These are phyloP conservation scores for Syzygium jambos DNA, from an alignment of 345 rosid species.

Conservation along the genomic window DNA sequence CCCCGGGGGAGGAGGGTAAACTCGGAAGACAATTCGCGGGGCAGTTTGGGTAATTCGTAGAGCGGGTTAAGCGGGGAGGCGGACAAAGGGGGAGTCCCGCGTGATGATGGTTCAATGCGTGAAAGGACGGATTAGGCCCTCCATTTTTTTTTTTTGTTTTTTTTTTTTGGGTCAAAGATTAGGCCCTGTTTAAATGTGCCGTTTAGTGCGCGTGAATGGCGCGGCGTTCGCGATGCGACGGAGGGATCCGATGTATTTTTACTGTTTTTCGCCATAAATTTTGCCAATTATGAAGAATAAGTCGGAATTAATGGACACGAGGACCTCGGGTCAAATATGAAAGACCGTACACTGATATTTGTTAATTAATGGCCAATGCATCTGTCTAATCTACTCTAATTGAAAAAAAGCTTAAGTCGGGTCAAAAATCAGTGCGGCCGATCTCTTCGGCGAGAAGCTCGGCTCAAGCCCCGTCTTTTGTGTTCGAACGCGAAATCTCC, in stretches of 20 bases:
- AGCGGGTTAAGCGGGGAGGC: not conserved
- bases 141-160: not conserved
- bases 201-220: not conserved
- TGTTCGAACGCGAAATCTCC: not conserved
- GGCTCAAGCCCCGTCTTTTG: accelerated
- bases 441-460: not conserved
- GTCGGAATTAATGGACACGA: not conserved
- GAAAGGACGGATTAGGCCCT: not conserved
- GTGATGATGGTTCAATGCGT: not conserved
- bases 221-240: not conserved
- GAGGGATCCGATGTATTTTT: not conserved
- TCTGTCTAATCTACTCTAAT: not conserved
- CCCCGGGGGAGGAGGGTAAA: not conserved
- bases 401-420: not conserved
- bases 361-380: not conserved
- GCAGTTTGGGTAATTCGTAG: not conserved
- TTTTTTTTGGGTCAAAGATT: too few species aligned
- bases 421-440: not conserved
- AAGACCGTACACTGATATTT: not conserved
- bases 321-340: not conserved
- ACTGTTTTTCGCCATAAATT: not conserved
- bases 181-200: not conserved
- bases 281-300: not conserved
- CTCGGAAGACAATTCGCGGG: not conserved
- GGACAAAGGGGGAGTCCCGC: not conserved